phyloP scores from a whole-genome alignment of 768 basidiomycete genomes.

The Mrakia blollopis region DNA sequence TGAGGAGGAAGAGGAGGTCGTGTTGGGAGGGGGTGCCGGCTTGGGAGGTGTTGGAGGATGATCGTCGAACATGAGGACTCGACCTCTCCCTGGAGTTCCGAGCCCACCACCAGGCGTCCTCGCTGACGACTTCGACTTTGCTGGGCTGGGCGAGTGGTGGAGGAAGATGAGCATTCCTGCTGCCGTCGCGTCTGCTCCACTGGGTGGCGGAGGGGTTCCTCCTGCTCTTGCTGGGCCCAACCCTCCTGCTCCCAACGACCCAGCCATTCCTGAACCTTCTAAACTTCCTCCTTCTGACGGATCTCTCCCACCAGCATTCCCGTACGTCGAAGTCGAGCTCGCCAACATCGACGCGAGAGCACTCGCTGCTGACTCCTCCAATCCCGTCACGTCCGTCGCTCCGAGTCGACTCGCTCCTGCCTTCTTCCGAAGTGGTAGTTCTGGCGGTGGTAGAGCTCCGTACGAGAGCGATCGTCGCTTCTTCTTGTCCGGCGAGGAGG shows the following conservation, averaged over 20 bases:
- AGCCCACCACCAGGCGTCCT: slow-evolving; percentile 8
- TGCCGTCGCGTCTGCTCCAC: neutral
- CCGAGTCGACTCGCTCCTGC: neutral
- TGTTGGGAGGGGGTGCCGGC: neutral
- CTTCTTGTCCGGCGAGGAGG: slow-evolving; percentile 11
- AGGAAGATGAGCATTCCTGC: slow-evolving; percentile 27
- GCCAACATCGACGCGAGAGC: slow-evolving; percentile 24
- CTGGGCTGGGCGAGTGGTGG: slow-evolving; percentile 23
- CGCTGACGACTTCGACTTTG: slow-evolving; percentile 2
- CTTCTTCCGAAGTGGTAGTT: neutral
- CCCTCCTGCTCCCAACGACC: neutral
- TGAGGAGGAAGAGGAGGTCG: neutral
- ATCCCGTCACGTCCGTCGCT: slow-evolving; percentile 7
- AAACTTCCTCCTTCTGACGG: neutral
- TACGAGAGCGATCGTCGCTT: neutral
- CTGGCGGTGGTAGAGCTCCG: neutral
- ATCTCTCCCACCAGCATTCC: neutral
- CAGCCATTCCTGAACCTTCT: neutral
- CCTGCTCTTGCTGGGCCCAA: neutral
- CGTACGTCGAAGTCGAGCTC: neutral
- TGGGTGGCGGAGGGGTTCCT: neutral
- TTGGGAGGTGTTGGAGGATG: neutral
- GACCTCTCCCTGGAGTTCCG: neutral
- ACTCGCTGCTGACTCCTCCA: slow-evolving; percentile 13
- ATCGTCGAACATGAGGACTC: slow-evolving; percentile 23